Conservation (phyloP, 208 protist genomes). For the Crithidia bombi region DNA sequence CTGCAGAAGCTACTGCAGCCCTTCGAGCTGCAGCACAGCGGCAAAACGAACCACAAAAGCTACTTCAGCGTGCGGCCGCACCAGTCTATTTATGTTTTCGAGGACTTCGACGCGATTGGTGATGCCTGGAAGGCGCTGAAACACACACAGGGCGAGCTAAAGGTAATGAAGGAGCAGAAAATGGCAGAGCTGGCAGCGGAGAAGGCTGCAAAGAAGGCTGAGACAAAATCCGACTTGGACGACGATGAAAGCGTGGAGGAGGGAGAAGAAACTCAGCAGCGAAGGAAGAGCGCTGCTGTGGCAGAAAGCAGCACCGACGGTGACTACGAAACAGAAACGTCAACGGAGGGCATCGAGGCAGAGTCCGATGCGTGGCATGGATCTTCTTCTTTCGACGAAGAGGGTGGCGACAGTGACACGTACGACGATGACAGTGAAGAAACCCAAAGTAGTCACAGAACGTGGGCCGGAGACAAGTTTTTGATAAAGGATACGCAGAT, state of each 20-base stretch:
- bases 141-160: conserved; percentile 8
- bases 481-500: conserved; percentile 14
- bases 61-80: conserved; percentile 33
- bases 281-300: no score
- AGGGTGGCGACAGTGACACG: conserved; percentile 21
- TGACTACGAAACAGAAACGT: no score
- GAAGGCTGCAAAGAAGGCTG: neutral
- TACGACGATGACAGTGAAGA: neutral
- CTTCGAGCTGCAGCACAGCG: conserved; percentile 23
- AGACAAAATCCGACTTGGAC: neutral
- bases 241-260: neutral
- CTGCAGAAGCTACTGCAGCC: conserved; percentile 66
- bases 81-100: conserved; percentile 80
- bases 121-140: conserved; percentile 23
- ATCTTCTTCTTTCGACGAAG: neutral
- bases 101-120: conserved; percentile 83
- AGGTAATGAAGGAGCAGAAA: neutral
- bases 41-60: neutral
- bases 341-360: neutral
- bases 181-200: conserved; percentile 1
- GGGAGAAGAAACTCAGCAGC: no score
- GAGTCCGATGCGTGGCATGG: neutral
- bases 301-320: no score
- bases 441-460: neutral
- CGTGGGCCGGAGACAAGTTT: conserved; percentile 17